A percentile compares a stretch with the other conserved stretches of the same genome.
Conservation (phyloP, 2,329 filamentous ascomycete species). For the Pseudogymnoascus sp. region DNA sequence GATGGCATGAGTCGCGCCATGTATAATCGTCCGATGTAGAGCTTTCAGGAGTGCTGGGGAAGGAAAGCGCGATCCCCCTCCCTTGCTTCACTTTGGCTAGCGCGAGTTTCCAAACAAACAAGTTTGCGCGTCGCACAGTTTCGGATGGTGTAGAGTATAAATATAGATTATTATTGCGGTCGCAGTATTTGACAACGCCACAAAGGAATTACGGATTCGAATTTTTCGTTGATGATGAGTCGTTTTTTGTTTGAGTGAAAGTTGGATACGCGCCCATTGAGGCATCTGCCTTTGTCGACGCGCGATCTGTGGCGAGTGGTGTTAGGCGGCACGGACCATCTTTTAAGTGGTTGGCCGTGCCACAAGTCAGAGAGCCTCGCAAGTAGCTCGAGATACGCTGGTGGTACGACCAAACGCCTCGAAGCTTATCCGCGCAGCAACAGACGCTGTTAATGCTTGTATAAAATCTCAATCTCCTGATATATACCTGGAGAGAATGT, state of each 20-base stretch:
- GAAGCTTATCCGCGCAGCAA: background rate
- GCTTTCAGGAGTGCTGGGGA: background rate
- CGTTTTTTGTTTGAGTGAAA: background rate
- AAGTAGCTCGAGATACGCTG: background rate
- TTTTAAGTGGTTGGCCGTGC: background rate
- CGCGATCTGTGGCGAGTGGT: background rate
- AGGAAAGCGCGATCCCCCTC: background rate
- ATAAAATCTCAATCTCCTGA: background rate
- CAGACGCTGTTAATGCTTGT: background rate
- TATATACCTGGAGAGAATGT: conserved; percentile 19
- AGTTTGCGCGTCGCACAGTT: background rate
- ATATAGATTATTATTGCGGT: background rate
- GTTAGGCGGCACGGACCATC: conserved; percentile 9
- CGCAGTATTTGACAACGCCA: background rate
- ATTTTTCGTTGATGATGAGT: background rate
- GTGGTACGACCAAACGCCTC: background rate
- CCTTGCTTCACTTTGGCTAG: conserved; percentile 2
- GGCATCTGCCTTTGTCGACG: background rate
- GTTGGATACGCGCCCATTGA: background rate
- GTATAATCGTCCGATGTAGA: background rate
- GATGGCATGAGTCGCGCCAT: conserved; percentile 13
- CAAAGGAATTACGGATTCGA: background rate
- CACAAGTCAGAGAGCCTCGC: background rate
- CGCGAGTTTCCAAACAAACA: background rate
- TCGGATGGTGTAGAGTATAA: background rate